Conservation (phyloP, 2,329 filamentous ascomycete species). For the Colletotrichum incanum region DNA sequence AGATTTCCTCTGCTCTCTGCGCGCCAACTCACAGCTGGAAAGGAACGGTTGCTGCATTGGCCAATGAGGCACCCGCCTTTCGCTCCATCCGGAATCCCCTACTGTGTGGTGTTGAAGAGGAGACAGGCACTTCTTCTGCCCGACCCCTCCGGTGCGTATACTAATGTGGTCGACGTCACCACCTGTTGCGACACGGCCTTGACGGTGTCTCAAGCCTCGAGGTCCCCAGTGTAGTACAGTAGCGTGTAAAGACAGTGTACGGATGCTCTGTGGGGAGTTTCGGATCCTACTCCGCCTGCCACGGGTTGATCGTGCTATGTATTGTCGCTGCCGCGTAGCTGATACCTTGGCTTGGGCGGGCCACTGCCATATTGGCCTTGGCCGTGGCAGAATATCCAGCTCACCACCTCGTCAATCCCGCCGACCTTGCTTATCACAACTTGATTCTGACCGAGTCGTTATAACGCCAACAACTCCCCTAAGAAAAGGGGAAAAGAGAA, state of each 20-base stretch:
- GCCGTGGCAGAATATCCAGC: not conserved
- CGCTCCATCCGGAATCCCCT: slow-evolving; percentile 25
- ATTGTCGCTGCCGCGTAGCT: not conserved
- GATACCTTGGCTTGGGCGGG: not conserved
- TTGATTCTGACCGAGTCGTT: slow-evolving; percentile 27
- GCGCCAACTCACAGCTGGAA: slow-evolving; percentile 3
- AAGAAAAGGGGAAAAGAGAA: no score
- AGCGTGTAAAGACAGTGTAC: not conserved
- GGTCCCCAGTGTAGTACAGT: not conserved
- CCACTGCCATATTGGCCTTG: not conserved
- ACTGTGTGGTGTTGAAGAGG: not conserved
- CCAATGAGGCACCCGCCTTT: slow-evolving; percentile 20
- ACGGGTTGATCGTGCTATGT: not conserved
- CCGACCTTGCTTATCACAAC: slow-evolving; percentile 25
- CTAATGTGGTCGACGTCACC: slow-evolving; percentile 22
- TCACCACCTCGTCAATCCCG: not conserved
- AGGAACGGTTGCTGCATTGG: not conserved
- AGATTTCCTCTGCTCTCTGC: slow-evolving; percentile 32
- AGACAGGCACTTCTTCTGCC: not conserved
- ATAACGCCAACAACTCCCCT: not conserved
- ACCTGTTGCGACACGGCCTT: not conserved
- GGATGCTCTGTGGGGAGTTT: slow-evolving; percentile 13
- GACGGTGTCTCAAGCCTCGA: not conserved
- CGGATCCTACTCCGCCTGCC: slow-evolving; percentile 22
- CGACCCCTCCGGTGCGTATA: not conserved